These are phyloP conservation scores for Botrytis tulipae DNA, from an alignment of 2,329 filamentous ascomycete species.

Conservation along the genomic window DNA sequence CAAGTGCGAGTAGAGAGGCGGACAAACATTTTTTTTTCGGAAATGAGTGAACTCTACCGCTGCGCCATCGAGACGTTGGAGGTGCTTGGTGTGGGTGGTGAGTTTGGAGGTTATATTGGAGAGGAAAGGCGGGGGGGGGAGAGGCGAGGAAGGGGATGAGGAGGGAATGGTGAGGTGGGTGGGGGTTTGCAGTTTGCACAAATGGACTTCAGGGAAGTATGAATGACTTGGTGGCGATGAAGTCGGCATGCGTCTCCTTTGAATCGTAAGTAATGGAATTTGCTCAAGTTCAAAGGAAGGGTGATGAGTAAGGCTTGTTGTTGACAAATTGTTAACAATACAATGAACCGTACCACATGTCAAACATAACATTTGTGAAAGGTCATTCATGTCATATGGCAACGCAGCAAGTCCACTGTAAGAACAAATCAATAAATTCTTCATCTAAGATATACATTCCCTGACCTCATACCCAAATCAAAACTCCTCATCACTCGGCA, in stretches of 20 bases:
- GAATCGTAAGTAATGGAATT: neutral
- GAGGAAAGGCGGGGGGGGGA: neutral
- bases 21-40: neutral
- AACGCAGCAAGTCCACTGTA: neutral
- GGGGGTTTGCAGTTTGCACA: neutral
- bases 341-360: neutral
- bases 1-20: neutral
- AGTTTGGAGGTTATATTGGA: neutral
- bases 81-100: neutral
- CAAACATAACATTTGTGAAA: neutral
- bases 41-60: neutral
- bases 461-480: neutral
- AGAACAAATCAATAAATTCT: neutral
- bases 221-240: neutral
- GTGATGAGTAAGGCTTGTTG: neutral
- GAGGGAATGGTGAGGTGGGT: neutral
- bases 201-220: neutral
- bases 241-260: neutral
- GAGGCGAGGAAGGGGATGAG: neutral
- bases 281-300: neutral
- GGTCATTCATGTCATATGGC: neutral
- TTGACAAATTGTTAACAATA: neutral
- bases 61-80: neutral
- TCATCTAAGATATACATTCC: neutral
- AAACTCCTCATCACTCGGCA: conserved; percentile 44